Evolutionary conservation across 345 rosid species (phyloP).

Genomic region (Eucalyptus marginata): DNA sequence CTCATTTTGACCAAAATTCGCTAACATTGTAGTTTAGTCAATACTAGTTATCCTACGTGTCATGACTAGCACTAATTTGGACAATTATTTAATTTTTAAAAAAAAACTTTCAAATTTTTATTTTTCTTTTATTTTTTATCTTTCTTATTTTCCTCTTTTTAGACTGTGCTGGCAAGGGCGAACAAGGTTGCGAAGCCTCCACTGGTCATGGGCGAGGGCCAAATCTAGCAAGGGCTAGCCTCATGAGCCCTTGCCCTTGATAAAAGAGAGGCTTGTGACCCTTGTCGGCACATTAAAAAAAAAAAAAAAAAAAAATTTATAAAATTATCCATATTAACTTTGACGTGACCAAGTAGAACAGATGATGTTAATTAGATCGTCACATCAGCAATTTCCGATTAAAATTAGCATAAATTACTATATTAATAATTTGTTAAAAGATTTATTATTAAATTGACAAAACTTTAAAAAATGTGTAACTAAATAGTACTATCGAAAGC

Average conservation of each 20-base stretch:
- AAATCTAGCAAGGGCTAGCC: too few relatives aligned
- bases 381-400: accelerated
- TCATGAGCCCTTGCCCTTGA: too few relatives aligned
- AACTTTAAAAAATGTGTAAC: too few relatives aligned
- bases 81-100: too few relatives aligned
- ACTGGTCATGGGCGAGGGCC: accelerated
- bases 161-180: accelerated
- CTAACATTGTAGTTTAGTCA: accelerated
- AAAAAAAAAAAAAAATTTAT: too few relatives aligned
- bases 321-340: too few relatives aligned
- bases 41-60: accelerated
- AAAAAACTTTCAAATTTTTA: too few relatives aligned
- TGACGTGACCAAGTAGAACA: accelerated
- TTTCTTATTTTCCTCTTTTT: too few relatives aligned
- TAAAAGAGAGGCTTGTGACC: accelerated
- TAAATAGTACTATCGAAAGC: accelerated
- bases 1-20: accelerated
- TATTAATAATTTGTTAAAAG: accelerated
- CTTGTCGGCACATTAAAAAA: too few relatives aligned
- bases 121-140: too few relatives aligned
- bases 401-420: too few relatives aligned
- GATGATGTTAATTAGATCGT: accelerated
- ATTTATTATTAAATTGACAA: accelerated
- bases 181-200: accelerated
- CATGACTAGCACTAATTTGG: accelerated